A percentile compares a stretch with the other conserved stretches of the same genome.
Conservation (phyloP, 371 early-diverging fungal species). For the Haplosporangium sp. region DNA sequence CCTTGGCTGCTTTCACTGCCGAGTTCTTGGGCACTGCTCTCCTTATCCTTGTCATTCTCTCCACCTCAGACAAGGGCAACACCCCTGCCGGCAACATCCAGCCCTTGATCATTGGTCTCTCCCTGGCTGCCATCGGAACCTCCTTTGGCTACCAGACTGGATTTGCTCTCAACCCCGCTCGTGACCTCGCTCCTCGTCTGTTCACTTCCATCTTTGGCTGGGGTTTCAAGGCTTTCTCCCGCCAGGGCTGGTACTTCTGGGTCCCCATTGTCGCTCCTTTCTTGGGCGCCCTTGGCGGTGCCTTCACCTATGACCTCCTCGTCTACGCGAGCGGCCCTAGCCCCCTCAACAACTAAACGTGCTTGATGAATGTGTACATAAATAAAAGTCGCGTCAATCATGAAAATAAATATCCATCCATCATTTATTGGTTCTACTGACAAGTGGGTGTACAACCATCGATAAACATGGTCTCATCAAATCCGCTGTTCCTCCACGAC, state of each 20-base stretch:
- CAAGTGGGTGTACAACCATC: no score
- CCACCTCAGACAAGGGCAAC: constrained; percentile 77
- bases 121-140: constrained; percentile 72
- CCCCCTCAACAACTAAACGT: constrained; percentile 50
- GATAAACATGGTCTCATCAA: no score
- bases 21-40: constrained; percentile 87
- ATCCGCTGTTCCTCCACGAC: no score
- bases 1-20: constrained; percentile 72
- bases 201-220: constrained; percentile 84
- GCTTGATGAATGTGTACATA: neutral
- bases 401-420: neutral
- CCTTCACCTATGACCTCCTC: constrained; percentile 54
- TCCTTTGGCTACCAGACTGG: constrained; percentile 80
- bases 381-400: neutral
- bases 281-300: constrained; percentile 78
- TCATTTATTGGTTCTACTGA: neutral
- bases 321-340: constrained; percentile 46
- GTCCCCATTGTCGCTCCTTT: constrained; percentile 85
- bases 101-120: constrained; percentile 69
- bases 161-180: constrained; percentile 88
- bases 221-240: constrained; percentile 76
- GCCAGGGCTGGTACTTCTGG: constrained; percentile 75
- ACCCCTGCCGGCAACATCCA: constrained; percentile 67
- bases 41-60: constrained; percentile 75
- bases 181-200: constrained; percentile 89